Evolutionary conservation across 2,329 filamentous ascomycete genomes (phyloP), one percentile per base, ranked within the genome.

Genomic region (Penicillium sp.): DNA sequence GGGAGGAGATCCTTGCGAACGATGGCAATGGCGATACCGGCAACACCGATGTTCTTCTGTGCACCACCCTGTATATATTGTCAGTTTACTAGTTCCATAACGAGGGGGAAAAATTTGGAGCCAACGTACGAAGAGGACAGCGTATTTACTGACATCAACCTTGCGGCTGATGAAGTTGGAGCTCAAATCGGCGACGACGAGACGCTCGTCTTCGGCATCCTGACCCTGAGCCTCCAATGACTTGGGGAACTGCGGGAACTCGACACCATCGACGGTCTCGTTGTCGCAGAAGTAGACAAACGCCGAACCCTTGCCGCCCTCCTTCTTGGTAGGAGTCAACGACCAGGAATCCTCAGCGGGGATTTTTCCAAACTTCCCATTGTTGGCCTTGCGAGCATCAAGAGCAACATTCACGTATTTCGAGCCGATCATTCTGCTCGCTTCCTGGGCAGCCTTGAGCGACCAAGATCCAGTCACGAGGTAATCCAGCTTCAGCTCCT

Each of bases 211-310:
- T 9, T 86, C 86, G 49, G 86, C 83, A 1, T 80, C 75, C 7
- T 75, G 75, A 3, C 75, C 75, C 11, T 83, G 84, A 16, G 71
- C 63, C 48, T 84, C 82, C 25, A 95, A 80, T 8, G 75, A 73
- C 61, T 87, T 77, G 25, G 93, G 93, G 69, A 89, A 87, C 4
- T 68, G 76, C 6, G 88, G 91, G 66, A 95, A 96, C 71, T 97
- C 93, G 19, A 97, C 91, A 34, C 92, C 92, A 68, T 96, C 91
- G 6, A 78, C 75, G 1, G 72, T 73, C 64, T 97, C 92, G 67
- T 97, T 97, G 74, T 92, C 89, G 74, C 93, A 96, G 73, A 86
- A 92, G 76, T 97, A 97, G 2, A 93, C 88, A 68, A 96, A 81
- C 0, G 91, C 84, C 60, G 73, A 75, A 31, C 76, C 79, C 55